phyloP scores from a whole-genome alignment of 1,284 basidiomycete genomes.

The Austroboletus niveus region DNA sequence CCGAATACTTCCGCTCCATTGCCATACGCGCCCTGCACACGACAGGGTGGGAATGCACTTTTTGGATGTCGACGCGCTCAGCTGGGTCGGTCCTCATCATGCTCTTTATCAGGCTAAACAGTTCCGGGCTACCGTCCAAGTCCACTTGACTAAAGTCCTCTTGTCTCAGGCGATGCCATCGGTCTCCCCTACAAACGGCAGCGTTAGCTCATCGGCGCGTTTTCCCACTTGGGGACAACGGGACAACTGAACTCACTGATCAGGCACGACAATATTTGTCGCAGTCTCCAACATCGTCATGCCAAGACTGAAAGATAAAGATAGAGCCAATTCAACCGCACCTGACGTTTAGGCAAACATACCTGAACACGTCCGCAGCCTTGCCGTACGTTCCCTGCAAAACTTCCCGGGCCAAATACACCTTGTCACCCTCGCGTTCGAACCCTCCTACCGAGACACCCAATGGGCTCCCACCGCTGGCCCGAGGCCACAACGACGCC shows the following conservation, averaged over 20 bases:
- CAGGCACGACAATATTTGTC: conserved; percentile 94
- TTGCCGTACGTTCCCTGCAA: conserved; percentile 89
- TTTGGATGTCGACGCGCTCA: conserved; percentile 57
- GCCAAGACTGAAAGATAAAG: conserved; percentile 65
- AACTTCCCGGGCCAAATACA: conserved; percentile 98
- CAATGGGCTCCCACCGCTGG: conserved; percentile 33
- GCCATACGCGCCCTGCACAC: conserved; percentile 63
- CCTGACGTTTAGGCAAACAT: conserved; percentile 33
- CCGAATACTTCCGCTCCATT: conserved; percentile 56
- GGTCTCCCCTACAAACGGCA: conserved; percentile 62
- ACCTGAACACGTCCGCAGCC: conserved; percentile 97
- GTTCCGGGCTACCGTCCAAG: conserved; percentile 67
- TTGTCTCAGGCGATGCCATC: conserved; percentile 91
- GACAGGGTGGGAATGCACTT: conserved; percentile 64
- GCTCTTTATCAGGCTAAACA: conserved; percentile 68
- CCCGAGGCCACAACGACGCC: conserved; percentile 83
- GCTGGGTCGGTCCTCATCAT: conserved; percentile 80
- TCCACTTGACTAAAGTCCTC: conserved; percentile 94
- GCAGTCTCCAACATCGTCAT: conserved; percentile 95
- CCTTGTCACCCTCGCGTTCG: conserved; percentile 95
- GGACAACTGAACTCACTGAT: conserved; percentile 67
- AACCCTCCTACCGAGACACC: conserved; percentile 55
- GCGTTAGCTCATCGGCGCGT: conserved; percentile 13
- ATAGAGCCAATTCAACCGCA: conserved; percentile 1
- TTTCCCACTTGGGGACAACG: conserved; percentile 3